Evolutionary conservation across 179 eudicot genomes (phyloP), one percentile per base, ranked within the genome.

Genomic region (Nepenthes alata): DNA sequence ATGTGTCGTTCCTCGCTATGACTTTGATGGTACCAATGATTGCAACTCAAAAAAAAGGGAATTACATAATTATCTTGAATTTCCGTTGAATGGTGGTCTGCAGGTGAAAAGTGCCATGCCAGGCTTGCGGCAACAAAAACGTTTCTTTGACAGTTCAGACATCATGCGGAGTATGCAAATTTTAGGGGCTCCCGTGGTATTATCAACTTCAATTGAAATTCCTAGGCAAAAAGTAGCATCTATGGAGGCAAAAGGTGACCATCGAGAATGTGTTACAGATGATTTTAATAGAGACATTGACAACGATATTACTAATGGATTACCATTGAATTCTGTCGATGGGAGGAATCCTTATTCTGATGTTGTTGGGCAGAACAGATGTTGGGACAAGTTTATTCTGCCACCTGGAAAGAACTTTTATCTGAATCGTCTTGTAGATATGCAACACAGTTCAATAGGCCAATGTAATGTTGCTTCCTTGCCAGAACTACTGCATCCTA

Each of bases 401-500:
- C 71, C 96, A 49, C 90, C 97, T 45, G 97, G 95, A 62, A 85
- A 74, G 66, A 85, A 76, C 52, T 87, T 90, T 63, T 81, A 64
- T 74, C 63, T 90, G 47, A 90, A 90, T 62, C 84, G 87, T 56
- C 93, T 91, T 45, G 77, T 64, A 49, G 64, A 71, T 64, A 70
- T 70, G 76, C 82, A 65, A 11, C 74, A 74, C 57, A 59, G 70
- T 69, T 73, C 70, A 8, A 55, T 66, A 36, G 79, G 67, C 37
- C 72, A 72, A 64, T 69, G 62, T 41, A 66, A 67, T 72, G 88
- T 37, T 57, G 77, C 87, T 65, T 79, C 95, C 48, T 70, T 91
- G 79, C 89, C 86, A 8, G 94, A 88, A 69, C 80, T 91, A 34
- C 75, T 91, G 72, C 72, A 82, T 75, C 97, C 97, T 58, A 67